A percentile compares a stretch with the other conserved stretches of the same genome.
Evolutionary conservation across 805 yeast species (phyloP).

Genomic region (Starmerella cellae): DNA sequence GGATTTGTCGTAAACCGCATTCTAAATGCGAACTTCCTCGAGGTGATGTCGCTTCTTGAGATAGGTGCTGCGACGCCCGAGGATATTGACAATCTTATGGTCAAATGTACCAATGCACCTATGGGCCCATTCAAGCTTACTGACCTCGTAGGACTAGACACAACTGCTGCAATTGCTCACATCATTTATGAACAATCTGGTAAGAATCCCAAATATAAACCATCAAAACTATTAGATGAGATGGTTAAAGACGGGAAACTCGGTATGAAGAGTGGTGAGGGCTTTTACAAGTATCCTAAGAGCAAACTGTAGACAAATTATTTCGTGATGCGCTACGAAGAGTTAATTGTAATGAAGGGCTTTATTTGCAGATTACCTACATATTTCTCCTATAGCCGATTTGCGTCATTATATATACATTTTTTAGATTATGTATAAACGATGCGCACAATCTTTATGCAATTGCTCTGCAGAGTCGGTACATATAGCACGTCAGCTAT

Average conservation of each 20-base stretch:
- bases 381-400: no score
- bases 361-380: no score
- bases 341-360: no score
- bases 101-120: constrained; percentile 35
- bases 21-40: constrained; percentile 33
- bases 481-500: no score
- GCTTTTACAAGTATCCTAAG: constrained; percentile 26
- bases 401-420: no score
- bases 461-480: no score
- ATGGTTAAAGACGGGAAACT: constrained; percentile 34
- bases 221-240: constrained; percentile 28
- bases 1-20: constrained; percentile 34
- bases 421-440: no score
- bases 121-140: constrained; percentile 35
- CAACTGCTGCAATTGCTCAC: constrained; percentile 31
- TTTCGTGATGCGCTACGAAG: no score
- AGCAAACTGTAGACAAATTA: no score
- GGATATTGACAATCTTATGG: constrained; percentile 33
- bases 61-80: constrained; percentile 30
- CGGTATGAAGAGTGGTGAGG: constrained; percentile 31
- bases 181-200: constrained; percentile 30
- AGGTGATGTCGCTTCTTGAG: constrained; percentile 31
- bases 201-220: constrained; percentile 33
- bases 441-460: no score
- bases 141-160: constrained; percentile 34